These are phyloP conservation scores for Colletotrichum somersetense DNA, from an alignment of 2,329 filamentous ascomycete species.

Conservation along the genomic window DNA sequence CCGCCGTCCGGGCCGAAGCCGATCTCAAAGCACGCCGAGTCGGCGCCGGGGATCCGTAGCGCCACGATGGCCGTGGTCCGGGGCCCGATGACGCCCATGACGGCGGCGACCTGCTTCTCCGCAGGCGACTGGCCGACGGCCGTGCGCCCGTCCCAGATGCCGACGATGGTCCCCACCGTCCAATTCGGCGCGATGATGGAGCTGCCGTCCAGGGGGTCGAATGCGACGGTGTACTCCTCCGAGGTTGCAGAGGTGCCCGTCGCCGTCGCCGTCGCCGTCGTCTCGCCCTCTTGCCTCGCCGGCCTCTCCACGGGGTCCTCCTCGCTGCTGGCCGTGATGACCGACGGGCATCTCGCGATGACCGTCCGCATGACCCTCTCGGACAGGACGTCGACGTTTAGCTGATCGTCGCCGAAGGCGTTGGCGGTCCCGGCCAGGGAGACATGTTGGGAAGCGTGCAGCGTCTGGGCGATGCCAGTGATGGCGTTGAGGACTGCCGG, in stretches of 20 bases:
- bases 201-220: conserved; percentile 74
- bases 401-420: conserved; percentile 69
- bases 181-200: conserved; percentile 71
- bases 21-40: conserved; percentile 64
- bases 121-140: conserved; percentile 57
- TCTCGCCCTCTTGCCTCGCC: not conserved
- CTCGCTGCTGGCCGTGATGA: conserved; percentile 68
- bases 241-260: conserved; percentile 4
- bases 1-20: conserved; percentile 44
- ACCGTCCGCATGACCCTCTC: conserved; percentile 62
- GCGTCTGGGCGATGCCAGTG: conserved; percentile 57
- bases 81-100: conserved; percentile 68
- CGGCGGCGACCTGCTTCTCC: conserved; percentile 59
- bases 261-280: not conserved
- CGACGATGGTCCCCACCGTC: conserved; percentile 71
- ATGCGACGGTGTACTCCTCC: conserved; percentile 69
- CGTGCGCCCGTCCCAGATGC: conserved; percentile 66
- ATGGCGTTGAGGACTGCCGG: conserved; percentile 62
- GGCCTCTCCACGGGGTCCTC: conserved; percentile 68
- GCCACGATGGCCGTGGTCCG: conserved; percentile 69
- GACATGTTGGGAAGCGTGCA: conserved; percentile 61
- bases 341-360: conserved; percentile 58
- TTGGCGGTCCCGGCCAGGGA: conserved; percentile 64
- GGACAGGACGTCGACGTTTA: conserved; percentile 68
- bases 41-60: conserved; percentile 58